Base-by-base conservation (phyloP, 768 basidiomycete genomes). In the Chlorophyllum brunneum region DNA sequence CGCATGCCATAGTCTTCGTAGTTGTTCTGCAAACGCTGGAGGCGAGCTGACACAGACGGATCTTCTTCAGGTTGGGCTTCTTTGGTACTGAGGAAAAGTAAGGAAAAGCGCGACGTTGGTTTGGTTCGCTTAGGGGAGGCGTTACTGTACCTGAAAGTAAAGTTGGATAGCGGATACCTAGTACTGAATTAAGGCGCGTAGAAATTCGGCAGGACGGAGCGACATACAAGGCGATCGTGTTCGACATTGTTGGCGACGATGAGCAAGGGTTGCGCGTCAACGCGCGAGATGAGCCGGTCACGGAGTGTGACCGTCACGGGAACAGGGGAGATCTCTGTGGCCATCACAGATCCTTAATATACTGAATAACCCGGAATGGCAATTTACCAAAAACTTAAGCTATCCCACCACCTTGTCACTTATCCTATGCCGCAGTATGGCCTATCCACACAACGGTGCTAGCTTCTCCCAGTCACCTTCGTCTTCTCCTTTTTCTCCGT, bases 1-100 rank as follows among this genome's bases (percentile, higher is more conserved):
- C 97, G 82, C 91, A 98, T 95, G 7, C 97, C 97, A 67, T 86
- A 93, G 67, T 95, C 92, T 65, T 92, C 91, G 79, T 95, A 98
- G 68, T 98, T 95, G 65, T 91, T 90, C 65, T 97, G 90, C 9
- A 99, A 80, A 13, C 97, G 85, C 65, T 94, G 92, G 5, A 99
- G 77, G 41, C 97, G 88, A 2, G 95, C 92, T 1, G 92, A 86
- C 2, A 99, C 97, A 24, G 92, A 95, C 0, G 94, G 91, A 62
- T 98, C 97, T 67, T 99, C 97, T 63, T 98, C 94, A 5, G 93
- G 92, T 65, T 98, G 97, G 0, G 93, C 85, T 63, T 97, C 95
- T 67, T 98, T 97, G 38, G 92, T 93, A 65, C 94, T 95, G 58
- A 45, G 52, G 29, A 20, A 8, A 15, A 39, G 62, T 54, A 48